Percentiles rank a stretch among this genome's conserved stretches.
Evolutionary conservation across 805 yeast species (phyloP).

Genomic region (Priceomyces haplophilus): DNA sequence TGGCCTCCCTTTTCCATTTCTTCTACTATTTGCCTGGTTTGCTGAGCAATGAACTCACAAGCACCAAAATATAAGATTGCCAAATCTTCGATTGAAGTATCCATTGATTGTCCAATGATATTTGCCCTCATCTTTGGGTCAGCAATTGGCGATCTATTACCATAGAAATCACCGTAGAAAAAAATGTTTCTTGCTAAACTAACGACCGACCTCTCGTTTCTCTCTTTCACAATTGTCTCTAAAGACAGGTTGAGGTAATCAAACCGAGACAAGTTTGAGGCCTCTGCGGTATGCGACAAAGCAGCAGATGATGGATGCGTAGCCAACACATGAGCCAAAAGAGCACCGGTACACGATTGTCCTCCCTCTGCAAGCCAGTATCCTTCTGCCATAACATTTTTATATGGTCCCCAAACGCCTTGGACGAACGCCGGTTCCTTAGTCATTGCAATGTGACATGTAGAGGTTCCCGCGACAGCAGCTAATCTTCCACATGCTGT

Average conservation of each 20-base stretch:
- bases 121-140: conserved; percentile 92
- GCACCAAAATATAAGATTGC: conserved; percentile 89
- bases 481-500: conserved; percentile 83
- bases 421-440: conserved; percentile 82
- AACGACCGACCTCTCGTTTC: conserved; percentile 66
- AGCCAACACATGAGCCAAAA: conserved; percentile 80
- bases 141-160: conserved; percentile 96
- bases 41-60: conserved; percentile 96
- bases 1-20: conserved; percentile 83
- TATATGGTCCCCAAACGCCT: conserved; percentile 99
- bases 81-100: conserved; percentile 74
- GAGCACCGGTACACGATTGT: conserved; percentile 96
- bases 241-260: conserved; percentile 77
- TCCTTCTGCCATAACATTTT: conserved; percentile 86
- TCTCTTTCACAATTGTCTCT: conserved; percentile 59
- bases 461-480: conserved; percentile 97
- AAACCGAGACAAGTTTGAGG: conserved; percentile 69
- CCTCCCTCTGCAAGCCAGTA: conserved; percentile 99
- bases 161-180: conserved; percentile 95
- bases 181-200: conserved; percentile 80
- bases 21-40: conserved; percentile 91
- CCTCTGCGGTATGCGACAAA: conserved; percentile 62
- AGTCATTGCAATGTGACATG: conserved; percentile 91
- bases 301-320: conserved; percentile 87
- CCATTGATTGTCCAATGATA: conserved; percentile 91